Percentiles rank a stretch among this genome's conserved stretches.
Conservation (phyloP, 805 yeast species). For the Cyberlindnera maclurae region DNA sequence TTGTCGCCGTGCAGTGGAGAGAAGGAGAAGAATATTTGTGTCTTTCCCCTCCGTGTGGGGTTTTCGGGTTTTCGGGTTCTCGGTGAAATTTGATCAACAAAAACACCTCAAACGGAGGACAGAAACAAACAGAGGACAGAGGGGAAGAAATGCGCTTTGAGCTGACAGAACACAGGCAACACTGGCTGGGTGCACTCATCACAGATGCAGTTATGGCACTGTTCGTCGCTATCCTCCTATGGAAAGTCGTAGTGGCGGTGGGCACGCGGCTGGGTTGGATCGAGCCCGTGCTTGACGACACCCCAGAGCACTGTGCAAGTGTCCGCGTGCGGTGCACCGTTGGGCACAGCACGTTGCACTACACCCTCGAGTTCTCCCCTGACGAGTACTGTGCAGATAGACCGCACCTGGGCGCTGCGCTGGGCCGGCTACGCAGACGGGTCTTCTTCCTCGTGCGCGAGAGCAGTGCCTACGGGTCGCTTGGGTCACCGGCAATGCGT, state of each 20-base stretch:
- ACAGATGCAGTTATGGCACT: background rate
- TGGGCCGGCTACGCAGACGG: conserved; percentile 53
- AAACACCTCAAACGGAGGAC: too few species aligned
- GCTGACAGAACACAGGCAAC: too few species aligned
- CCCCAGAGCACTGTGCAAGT: conserved; percentile 77
- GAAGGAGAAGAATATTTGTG: too few species aligned
- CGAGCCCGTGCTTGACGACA: conserved; percentile 32
- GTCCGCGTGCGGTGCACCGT: conserved; percentile 32
- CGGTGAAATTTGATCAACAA: too few species aligned
- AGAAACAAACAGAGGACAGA: too few species aligned
- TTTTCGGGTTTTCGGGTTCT: too few species aligned
- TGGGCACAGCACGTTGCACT: conserved; percentile 22
- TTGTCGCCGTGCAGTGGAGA: too few species aligned
- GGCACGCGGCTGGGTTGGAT: conserved; percentile 15
- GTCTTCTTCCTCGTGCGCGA: conserved; percentile 41
- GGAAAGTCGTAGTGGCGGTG: too few species aligned
- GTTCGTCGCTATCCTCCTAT: conserved; percentile 9
- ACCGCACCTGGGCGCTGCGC: conserved; percentile 63
- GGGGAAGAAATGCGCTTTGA: too few species aligned
- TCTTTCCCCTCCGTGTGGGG: too few species aligned
- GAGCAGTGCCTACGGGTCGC: conserved; percentile 24
- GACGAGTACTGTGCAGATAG: conserved; percentile 58
- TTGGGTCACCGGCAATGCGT: conserved; percentile 11
- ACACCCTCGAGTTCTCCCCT: conserved; percentile 75
- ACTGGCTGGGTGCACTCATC: too few species aligned